These are phyloP conservation scores for Tarenaya hassleriana DNA, from an alignment of 345 rosid species.

Conservation along the genomic window DNA sequence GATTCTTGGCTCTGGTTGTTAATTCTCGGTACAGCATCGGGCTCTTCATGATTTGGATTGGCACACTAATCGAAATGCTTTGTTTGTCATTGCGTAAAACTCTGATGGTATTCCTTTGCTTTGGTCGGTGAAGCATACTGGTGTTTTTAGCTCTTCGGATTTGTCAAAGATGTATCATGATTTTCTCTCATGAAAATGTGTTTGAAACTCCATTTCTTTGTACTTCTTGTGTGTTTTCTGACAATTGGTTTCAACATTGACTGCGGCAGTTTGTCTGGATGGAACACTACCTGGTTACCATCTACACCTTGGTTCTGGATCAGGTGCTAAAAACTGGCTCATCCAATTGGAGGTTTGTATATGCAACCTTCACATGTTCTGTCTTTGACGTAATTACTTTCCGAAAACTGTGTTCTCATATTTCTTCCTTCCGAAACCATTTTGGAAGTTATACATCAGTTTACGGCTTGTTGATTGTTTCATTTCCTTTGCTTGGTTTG, in stretches of 20 bases:
- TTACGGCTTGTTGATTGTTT: background rate
- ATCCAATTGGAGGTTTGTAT: constrained; percentile 69
- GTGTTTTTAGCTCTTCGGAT: background rate
- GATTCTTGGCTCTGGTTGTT: background rate
- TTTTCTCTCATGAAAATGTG: background rate
- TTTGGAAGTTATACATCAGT: too few species aligned
- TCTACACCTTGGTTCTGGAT: constrained; percentile 60
- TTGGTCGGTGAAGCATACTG: too few species aligned
- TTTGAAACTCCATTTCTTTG: background rate
- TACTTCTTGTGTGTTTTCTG: background rate
- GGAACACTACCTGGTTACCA: constrained; percentile 90
- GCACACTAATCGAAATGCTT: background rate
- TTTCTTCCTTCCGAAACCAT: background rate
- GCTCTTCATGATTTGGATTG: background rate
- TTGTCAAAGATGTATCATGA: background rate
- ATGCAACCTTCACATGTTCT: background rate
- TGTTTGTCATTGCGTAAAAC: background rate
- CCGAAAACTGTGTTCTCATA: background rate
- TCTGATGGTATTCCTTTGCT: background rate
- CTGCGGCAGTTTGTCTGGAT: constrained; percentile 66
- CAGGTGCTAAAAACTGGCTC: constrained; percentile 78
- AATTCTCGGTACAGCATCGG: too few species aligned
- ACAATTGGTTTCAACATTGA: background rate
- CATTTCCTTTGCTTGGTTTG: background rate
- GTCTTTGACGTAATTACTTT: background rate